These are phyloP conservation scores for Boletus rex-veris DNA, from an alignment of 768 basidiomycete species.

Conservation along the genomic window DNA sequence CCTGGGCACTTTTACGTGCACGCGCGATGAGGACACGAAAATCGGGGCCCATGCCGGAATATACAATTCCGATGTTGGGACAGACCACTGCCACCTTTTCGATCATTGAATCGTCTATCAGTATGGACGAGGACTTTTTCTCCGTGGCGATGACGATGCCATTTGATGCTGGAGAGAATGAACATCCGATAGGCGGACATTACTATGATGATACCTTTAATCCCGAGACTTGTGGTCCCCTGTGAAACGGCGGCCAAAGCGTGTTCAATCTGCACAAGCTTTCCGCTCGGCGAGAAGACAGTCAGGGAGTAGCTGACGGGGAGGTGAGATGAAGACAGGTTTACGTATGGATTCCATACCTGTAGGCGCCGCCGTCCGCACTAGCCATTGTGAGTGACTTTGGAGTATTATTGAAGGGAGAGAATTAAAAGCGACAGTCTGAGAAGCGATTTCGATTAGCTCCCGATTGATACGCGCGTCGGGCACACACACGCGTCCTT, in stretches of 20 bases:
- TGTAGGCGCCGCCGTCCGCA: conserved; percentile 80
- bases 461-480: conserved; percentile 25
- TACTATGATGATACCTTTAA: conserved; percentile 71
- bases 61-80: conserved; percentile 99
- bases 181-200: conserved; percentile 22
- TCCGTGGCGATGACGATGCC: conserved; percentile 99
- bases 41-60: conserved; percentile 99
- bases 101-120: conserved; percentile 96
- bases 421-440: conserved; percentile 21
- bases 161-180: conserved; percentile 73
- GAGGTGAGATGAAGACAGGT: conserved; percentile 19
- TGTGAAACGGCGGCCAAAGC: conserved; percentile 94
- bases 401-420: neutral
- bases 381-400: conserved; percentile 56
- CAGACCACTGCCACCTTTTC: conserved; percentile 97
- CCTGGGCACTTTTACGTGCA: conserved; percentile 96
- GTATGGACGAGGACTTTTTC: conserved; percentile 97
- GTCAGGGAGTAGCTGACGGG: conserved; percentile 89
- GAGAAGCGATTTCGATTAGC: conserved; percentile 17
- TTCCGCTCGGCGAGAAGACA: conserved; percentile 98
- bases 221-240: conserved; percentile 95
- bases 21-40: conserved; percentile 92
- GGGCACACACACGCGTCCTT: conserved; percentile 24
- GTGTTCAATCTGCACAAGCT: conserved; percentile 99
- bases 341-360: conserved; percentile 37